phyloP scores from a whole-genome alignment of 1,139 yeast genomes.

The Suhomyces coccinellae region DNA sequence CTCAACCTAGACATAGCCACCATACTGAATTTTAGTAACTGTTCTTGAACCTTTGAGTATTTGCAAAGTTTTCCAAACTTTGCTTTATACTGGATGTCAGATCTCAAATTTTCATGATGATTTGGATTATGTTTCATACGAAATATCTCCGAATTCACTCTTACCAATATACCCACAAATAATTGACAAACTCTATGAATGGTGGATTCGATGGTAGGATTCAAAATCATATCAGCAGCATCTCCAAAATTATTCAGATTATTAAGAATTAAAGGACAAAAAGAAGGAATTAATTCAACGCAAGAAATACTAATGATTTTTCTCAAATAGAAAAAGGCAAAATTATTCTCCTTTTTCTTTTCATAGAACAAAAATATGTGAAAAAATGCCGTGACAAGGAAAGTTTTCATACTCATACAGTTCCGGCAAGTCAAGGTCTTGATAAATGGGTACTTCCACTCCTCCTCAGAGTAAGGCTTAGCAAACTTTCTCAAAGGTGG shows the following conservation, averaged over 20 bases:
- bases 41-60: constrained; percentile 18
- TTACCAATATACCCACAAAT: constrained; percentile 23
- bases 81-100: constrained; percentile 15
- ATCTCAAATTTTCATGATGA: constrained; percentile 22
- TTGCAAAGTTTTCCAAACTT: constrained; percentile 17
- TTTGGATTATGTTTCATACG: constrained; percentile 15
- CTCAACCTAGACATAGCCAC: constrained; percentile 32
- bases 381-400: constrained; percentile 26
- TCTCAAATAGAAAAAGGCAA: constrained; percentile 21
- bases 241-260: constrained; percentile 35
- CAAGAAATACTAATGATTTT: constrained; percentile 27
- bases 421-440: constrained; percentile 36
- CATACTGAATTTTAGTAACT: constrained; percentile 23
- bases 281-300: constrained; percentile 33
- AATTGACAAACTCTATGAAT: constrained; percentile 35
- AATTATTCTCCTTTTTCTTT: constrained; percentile 14
- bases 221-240: constrained; percentile 37
- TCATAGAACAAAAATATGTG: constrained; percentile 30
- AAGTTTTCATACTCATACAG: constrained; percentile 32
- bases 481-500: constrained; percentile 27
- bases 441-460: constrained; percentile 28
- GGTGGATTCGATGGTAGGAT: constrained; percentile 31
- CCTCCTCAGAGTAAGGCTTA: constrained; percentile 26
- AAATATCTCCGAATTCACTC: constrained; percentile 15
- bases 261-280: constrained; percentile 28